Conservation (phyloP, 306 rosid genomes). For the Prunus mume region DNA sequence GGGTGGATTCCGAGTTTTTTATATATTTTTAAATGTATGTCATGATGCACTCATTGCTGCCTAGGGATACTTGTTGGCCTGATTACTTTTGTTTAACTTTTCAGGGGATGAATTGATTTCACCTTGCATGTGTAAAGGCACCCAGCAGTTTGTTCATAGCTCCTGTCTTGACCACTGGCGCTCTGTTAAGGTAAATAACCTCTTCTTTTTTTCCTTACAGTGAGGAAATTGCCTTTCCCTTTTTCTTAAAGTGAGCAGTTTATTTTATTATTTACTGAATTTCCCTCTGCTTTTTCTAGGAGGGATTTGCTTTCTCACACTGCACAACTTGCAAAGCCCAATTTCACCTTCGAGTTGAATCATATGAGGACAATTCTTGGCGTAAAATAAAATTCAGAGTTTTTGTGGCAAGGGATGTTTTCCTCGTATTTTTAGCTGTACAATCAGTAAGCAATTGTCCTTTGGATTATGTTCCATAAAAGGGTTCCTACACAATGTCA, state of each 20-base stretch:
- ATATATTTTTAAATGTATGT: not conserved
- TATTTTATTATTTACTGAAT: not conserved
- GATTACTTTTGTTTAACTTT: conserved; percentile 25
- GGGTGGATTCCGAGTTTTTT: not conserved
- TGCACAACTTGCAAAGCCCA: conserved; percentile 99
- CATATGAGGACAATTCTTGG: conserved; percentile 86
- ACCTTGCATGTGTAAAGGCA: conserved; percentile 99
- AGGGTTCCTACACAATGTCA: not conserved
- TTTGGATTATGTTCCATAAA: not conserved
- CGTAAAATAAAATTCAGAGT: conserved; percentile 80
- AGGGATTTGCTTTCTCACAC: conserved; percentile 98
- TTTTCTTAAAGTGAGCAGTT: not conserved
- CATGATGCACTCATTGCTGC: not conserved
- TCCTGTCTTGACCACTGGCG: conserved; percentile 99
- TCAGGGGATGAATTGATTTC: conserved; percentile 90
- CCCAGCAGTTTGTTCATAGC: conserved; percentile 98
- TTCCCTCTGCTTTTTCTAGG: conserved; percentile 41
- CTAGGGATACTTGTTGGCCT: conserved; percentile 11
- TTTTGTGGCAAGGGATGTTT: conserved; percentile 97
- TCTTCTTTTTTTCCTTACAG: conserved; percentile 12
- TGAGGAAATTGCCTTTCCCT: not conserved
- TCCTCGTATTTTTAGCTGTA: conserved; percentile 89
- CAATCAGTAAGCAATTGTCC: conserved; percentile 73
- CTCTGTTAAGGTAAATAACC: conserved; percentile 71
- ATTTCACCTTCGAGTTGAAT: conserved; percentile 78